Conservation (phyloP, 1,139 yeast species). For the Blastobotrys serpentis region DNA sequence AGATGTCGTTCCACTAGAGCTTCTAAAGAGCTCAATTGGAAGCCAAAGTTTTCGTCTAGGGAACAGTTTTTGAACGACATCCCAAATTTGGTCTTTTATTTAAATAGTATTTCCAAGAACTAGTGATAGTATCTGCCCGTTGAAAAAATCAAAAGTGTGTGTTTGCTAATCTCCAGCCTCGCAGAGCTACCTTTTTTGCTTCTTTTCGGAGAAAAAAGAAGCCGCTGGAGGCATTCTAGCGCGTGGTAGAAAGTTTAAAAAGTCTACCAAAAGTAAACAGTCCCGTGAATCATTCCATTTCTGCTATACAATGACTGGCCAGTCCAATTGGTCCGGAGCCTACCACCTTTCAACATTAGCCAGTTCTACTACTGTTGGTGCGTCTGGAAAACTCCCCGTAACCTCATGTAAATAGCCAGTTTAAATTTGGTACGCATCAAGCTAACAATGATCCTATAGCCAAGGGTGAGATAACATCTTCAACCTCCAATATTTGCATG, state of each 20-base stretch:
- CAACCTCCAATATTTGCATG: neutral
- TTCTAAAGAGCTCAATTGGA: slow-evolving; percentile 25
- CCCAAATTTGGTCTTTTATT: slow-evolving; percentile 2
- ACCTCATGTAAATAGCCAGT: neutral
- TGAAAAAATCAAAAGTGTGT: too few relatives aligned
- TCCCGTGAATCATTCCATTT: too few relatives aligned
- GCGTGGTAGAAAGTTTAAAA: too few relatives aligned
- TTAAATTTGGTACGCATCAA: neutral
- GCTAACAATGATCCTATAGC: neutral
- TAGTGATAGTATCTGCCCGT: too few relatives aligned
- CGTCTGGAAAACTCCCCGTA: neutral
- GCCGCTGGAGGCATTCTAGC: too few relatives aligned
- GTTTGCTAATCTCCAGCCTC: too few relatives aligned
- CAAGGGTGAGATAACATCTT: neutral
- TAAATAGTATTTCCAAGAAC: too few relatives aligned
- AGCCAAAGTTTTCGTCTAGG: slow-evolving; percentile 22
- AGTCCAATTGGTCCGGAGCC: neutral
- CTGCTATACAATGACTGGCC: neutral
- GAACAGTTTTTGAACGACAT: slow-evolving; percentile 21
- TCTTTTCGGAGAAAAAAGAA: too few relatives aligned
- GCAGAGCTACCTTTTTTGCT: too few relatives aligned
- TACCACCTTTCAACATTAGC: neutral
- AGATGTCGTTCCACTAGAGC: slow-evolving; percentile 25
- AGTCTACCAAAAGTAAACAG: too few relatives aligned
- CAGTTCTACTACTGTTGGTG: neutral